These are phyloP conservation scores for Coemansia sp. DNA, from an alignment of 192 early-diverging fungal species.

Conservation along the genomic window DNA sequence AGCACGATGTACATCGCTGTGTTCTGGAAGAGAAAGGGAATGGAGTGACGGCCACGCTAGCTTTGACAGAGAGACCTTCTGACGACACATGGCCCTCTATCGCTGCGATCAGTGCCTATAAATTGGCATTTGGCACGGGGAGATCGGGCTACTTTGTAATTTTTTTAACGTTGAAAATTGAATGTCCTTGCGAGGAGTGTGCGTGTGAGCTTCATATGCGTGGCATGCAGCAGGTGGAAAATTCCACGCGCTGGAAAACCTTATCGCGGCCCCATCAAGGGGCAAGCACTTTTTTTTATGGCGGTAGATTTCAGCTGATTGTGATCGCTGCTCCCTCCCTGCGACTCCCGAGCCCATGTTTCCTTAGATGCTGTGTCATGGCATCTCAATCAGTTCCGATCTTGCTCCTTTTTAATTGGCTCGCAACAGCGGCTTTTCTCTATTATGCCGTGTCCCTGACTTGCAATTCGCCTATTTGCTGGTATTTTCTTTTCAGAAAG, in stretches of 20 bases:
- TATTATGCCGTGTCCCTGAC: neutral
- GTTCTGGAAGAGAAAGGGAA: neutral
- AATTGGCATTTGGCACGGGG: neutral
- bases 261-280: neutral
- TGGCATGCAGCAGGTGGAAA: neutral
- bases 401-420: neutral
- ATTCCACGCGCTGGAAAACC: neutral
- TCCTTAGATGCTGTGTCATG: neutral
- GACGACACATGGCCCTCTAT: neutral
- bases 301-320: slow-evolving; percentile 1
- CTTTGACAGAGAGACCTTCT: neutral
- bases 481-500: neutral
- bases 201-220: neutral
- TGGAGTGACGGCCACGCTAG: neutral
- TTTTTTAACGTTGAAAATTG: neutral
- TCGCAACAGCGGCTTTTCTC: neutral
- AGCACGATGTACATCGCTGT: neutral
- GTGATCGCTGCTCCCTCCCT: neutral
- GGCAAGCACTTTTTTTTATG: neutral
- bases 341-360: neutral
- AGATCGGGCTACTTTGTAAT: neutral
- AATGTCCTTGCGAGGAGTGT: neutral
- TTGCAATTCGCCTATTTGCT: slow-evolving; percentile 6
- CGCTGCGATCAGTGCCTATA: neutral
- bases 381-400: neutral